Evolutionary conservation across 1,284 basidiomycete species (phyloP), one percentile per base, ranked within the genome.

Genomic region (Leucoagaricus sp.): DNA sequence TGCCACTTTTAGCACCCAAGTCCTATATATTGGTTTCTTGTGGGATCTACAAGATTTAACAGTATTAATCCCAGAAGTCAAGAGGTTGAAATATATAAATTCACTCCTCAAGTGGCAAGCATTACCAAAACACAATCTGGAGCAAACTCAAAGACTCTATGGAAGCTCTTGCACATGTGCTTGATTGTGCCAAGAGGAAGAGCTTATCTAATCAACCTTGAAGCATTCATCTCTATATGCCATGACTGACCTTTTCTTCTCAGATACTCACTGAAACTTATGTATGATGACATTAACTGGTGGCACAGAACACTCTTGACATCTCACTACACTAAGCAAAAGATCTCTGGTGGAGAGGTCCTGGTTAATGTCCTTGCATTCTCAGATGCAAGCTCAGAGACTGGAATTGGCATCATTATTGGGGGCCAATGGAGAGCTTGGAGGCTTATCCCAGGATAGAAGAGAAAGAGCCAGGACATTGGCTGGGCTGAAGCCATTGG

Each of bases 341-440:
- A 33, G 6, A 42, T 53, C 1, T 33, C 51, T 13, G 62, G 60
- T 0, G 67, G 67, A 2, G 2, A n/a, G 0, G 17, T 50, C 19
- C 36, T 75, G 53, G 7, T 59, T 7, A 67, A 75, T 54, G n/a
- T 62, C 17, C 3, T 40, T 0, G 73, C 72, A 0, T 79, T 64
- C 64, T 79, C 73, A 0, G 73, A 79, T 60, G 75, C 76, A 5
- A 78, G 77, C 65, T 73, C 72, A 1, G 61, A 64, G 1, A 51
- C 65, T 5, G 75, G 73, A 4, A 65, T 78, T 61, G 65, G 67
- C 44, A 61, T 79, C 63, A 40, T 67, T 63, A 62, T 78, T 63
- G 28, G 64, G n/a, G 38, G 58, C 54, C 60, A 34, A 34, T 77
- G 69, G 76, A 60, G 66, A 41, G 70, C 69, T 41, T 76, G 73